Conservation (phyloP, 1,284 basidiomycete genomes). For the Neolentinus lepideus region DNA sequence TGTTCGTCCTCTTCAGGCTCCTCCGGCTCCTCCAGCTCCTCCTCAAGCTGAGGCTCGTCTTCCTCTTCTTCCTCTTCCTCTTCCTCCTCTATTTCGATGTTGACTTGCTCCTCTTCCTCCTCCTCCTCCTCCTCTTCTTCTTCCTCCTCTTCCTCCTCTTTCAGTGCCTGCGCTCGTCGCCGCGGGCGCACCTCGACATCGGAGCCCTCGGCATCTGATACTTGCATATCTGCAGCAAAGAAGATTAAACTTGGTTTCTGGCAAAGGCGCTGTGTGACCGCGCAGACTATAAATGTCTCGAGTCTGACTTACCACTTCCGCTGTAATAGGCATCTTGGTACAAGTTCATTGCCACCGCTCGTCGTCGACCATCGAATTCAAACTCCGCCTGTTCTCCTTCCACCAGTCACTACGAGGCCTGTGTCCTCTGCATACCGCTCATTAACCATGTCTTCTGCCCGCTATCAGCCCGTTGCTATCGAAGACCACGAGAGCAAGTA, state of each 20-base stretch:
- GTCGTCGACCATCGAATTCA: background rate
- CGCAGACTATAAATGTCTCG: background rate
- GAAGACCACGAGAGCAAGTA: background rate
- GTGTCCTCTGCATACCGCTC: background rate
- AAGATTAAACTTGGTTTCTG: background rate
- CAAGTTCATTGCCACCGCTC: background rate
- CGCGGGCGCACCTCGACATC: background rate
- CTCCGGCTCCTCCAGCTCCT: slow-evolving; percentile 6
- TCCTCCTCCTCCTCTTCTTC: no score
- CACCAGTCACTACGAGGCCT: background rate
- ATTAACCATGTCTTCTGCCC: background rate
- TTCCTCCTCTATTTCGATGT: slow-evolving; percentile 5
- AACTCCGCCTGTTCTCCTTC: background rate
- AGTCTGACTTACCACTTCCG: slow-evolving; percentile 1
- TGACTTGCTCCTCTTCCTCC: slow-evolving; percentile 3
- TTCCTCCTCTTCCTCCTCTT: slow-evolving; percentile 2
- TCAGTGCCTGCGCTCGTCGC: background rate
- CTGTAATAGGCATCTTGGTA: background rate
- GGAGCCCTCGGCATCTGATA: background rate
- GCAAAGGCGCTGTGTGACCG: background rate
- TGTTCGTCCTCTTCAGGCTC: background rate
- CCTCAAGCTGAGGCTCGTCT: slow-evolving; percentile 1
- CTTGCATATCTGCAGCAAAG: background rate
- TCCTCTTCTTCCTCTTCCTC: slow-evolving; percentile 10
- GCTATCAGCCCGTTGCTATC: background rate